phyloP scores from a whole-genome alignment of 163 green algal species.

The Scenedesmus sp. region DNA sequence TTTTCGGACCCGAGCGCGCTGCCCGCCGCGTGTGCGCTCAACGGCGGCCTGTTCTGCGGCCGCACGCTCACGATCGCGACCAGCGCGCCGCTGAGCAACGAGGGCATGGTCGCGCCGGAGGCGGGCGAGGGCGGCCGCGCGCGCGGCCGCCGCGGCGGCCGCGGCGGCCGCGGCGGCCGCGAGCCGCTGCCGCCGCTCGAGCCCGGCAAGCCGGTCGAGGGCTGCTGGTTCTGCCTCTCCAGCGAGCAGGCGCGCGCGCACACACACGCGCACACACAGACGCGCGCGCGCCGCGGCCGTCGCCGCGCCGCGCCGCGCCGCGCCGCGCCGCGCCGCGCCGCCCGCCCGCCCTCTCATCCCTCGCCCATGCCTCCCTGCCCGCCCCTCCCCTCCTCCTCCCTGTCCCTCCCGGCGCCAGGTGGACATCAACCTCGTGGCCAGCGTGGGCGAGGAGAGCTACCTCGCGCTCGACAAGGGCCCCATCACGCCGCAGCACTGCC shows the following conservation, averaged over 20 bases:
- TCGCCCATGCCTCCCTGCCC: no score
- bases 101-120: background rate
- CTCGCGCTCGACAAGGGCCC: constrained; percentile 89
- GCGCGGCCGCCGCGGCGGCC: background rate
- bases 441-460: constrained; percentile 90
- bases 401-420: no score
- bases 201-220: constrained; percentile 77
- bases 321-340: no score
- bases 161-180: background rate
- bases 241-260: constrained; percentile 57
- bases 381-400: no score
- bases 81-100: constrained; percentile 20
- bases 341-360: no score
- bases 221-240: constrained; percentile 96
- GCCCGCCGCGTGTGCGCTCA: constrained; percentile 24
- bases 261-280: no score
- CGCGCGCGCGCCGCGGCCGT: no score
- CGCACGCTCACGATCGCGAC: constrained; percentile 24
- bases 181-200: background rate
- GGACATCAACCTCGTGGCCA: constrained; percentile 87
- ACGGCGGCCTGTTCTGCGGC: constrained; percentile 26
- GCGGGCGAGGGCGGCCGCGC: background rate
- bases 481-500: constrained; percentile 81
- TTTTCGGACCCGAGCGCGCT: constrained; percentile 24
- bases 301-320: no score